These are phyloP conservation scores for Saccharomyces hybrid DNA, from an alignment of 1,139 yeast species.

Conservation along the genomic window DNA sequence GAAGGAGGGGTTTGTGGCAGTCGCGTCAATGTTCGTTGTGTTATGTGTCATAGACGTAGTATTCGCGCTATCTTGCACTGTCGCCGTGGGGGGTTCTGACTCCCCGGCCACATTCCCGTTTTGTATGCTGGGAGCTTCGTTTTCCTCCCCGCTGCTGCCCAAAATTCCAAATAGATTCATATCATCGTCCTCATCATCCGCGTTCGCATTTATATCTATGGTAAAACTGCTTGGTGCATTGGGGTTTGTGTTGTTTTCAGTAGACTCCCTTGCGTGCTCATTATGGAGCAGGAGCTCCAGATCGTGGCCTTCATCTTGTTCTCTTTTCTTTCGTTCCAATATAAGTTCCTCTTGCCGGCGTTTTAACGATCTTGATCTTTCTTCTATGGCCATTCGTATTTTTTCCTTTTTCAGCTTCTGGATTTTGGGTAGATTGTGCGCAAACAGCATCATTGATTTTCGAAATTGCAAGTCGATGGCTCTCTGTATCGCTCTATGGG, in stretches of 20 bases:
- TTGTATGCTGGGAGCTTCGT: conserved; percentile 1
- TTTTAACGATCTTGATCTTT: conserved; percentile 9
- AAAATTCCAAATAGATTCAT: conserved; percentile 23
- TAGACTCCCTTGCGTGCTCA: background rate
- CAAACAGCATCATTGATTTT: background rate
- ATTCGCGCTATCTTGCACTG: conserved; percentile 1
- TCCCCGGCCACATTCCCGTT: background rate
- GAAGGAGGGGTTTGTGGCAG: background rate
- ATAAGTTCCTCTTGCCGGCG: background rate
- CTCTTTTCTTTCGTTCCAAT: conserved; percentile 8
- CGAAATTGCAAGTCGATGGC: conserved; percentile 6
- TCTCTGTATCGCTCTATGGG: conserved; percentile 8
- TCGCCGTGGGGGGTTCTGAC: background rate
- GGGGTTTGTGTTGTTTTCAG: background rate
- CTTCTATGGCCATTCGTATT: conserved; percentile 12
- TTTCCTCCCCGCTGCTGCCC: conserved; percentile 23
- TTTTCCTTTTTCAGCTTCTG: conserved; percentile 7
- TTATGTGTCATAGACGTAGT: background rate
- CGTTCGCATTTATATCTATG: conserved; percentile 13
- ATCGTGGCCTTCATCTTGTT: conserved; percentile 12
- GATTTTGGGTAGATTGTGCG: conserved; percentile 8
- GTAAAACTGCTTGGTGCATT: conserved; percentile 8
- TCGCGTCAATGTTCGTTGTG: background rate
- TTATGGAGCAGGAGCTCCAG: conserved; percentile 2
- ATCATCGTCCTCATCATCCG: conserved; percentile 19